Percentiles rank a stretch among this genome's conserved stretches.
Evolutionary conservation across 441 rosid genomes (phyloP).

Genomic region (Brassica balearica): DNA sequence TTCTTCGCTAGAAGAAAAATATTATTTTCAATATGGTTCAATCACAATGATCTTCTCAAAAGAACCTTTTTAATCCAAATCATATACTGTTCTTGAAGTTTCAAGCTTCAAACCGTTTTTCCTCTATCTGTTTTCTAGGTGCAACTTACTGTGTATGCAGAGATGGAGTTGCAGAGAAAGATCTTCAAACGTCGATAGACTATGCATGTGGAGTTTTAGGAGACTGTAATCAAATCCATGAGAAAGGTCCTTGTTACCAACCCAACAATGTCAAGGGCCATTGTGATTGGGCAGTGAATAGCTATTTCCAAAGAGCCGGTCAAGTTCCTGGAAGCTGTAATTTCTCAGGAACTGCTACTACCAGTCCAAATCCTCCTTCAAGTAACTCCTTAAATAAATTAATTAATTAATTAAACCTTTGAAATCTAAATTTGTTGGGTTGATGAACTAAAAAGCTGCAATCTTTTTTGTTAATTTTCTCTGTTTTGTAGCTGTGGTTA

Average conservation of each 20-base stretch:
- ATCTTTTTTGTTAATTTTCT: constrained; percentile 12
- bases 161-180: constrained; percentile 63
- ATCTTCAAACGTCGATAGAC: constrained; percentile 73
- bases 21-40: constrained; percentile 3
- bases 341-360: constrained; percentile 69
- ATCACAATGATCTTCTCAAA: constrained; percentile 29
- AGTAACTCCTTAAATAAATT: constrained; percentile 45
- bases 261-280: constrained; percentile 89
- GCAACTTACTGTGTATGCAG: constrained; percentile 82
- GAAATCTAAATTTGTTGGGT: neutral
- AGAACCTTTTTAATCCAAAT: neutral
- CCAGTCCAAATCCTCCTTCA: constrained; percentile 56
- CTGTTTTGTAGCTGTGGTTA: constrained; percentile 57
- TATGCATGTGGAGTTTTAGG: constrained; percentile 94
- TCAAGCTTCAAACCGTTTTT: neutral
- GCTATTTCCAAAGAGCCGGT: constrained; percentile 74
- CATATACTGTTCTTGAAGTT: constrained; percentile 5
- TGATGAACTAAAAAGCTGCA: neutral
- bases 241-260: constrained; percentile 70
- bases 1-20: constrained; percentile 6
- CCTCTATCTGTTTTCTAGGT: constrained; percentile 45
- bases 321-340: constrained; percentile 71
- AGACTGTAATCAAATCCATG: constrained; percentile 71
- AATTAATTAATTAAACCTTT: neutral
- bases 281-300: constrained; percentile 91